Percentiles rank a stretch among this genome's conserved stretches.
These are phyloP conservation scores for Blastomyces parvus DNA, from an alignment of 2,329 filamentous ascomycete genomes.

Conservation along the genomic window DNA sequence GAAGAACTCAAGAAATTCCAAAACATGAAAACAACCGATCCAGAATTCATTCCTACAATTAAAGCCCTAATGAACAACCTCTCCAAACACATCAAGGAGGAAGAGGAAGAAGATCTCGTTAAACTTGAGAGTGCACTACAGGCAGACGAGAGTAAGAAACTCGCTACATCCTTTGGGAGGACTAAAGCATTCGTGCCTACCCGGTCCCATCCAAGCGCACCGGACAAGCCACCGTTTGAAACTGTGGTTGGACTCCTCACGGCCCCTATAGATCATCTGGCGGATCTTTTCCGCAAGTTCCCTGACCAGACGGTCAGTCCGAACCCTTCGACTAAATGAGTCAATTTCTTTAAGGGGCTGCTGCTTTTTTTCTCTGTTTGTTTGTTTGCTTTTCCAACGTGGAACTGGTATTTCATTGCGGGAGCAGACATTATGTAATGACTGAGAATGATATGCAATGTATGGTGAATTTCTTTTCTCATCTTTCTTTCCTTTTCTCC, in stretches of 20 bases:
- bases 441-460: neutral
- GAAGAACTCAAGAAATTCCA: slow-evolving; percentile 44
- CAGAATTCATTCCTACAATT: slow-evolving; percentile 38
- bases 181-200: slow-evolving; percentile 48
- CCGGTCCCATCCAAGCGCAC: slow-evolving; percentile 43
- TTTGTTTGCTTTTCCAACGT: neutral
- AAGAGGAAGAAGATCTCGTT: slow-evolving; percentile 42
- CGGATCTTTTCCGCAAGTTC: slow-evolving; percentile 49
- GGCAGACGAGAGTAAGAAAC: slow-evolving; percentile 25
- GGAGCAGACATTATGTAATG: neutral
- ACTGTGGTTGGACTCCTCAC: slow-evolving; percentile 45
- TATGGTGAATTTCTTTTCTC: neutral
- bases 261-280: slow-evolving; percentile 48
- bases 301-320: slow-evolving; percentile 23
- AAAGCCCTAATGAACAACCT: slow-evolving; percentile 38
- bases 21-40: slow-evolving; percentile 31
- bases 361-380: neutral
- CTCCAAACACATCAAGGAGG: slow-evolving; percentile 41
- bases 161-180: slow-evolving; percentile 39
- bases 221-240: slow-evolving; percentile 48
- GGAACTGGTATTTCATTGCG: neutral
- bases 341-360: neutral
- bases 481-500: neutral
- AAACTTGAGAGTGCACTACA: slow-evolving; percentile 39
- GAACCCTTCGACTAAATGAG: neutral